Base-by-base conservation (phyloP, 2,329 filamentous ascomycete species). In the Verticillium dahliae region DNA sequence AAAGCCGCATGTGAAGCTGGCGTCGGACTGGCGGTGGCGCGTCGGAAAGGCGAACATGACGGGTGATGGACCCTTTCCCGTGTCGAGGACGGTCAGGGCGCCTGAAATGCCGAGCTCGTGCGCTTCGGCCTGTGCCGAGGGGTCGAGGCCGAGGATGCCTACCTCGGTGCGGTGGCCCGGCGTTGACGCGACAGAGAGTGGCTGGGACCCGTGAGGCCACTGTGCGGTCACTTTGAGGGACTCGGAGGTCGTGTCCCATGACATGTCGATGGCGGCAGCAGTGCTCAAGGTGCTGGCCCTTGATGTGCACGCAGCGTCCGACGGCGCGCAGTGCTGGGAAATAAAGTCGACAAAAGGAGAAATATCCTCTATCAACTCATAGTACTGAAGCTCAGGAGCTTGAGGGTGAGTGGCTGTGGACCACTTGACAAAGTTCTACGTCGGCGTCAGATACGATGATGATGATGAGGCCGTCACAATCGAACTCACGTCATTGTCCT, bases 1-100 rank as follows among this genome's bases (percentile, higher is more conserved):
- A 70, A 96, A 92, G 1, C 75, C 75, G 22, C 87, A 81, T 0
- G 78, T 81, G 73, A 91, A 96, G 59, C 76, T 81, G 0, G 79
- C 73, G 13, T 57, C 60, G 0, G 74, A 67, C 22, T 70, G 67
- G 41, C 81, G 78, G 73, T 97, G 93, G 0, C 92, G 87, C 2
- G 91, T 87, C 2, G 91, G 88, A 66, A 96, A 95, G 54, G 90
- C 86, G 77, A 98, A 97, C 56, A 94, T 79, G 0, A 91, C 90
- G 1, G 90, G 83, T 45, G 89, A 90, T 11, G 91, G 86, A 65
- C 87, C 85, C 45, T 81, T 80, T 68, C 92, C 85, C 69, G 93
- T 85, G 27, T 91, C 91, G 0, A 97, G 76, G 2, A 96, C 90
- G 0, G 87, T 89, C 59, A 97, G 77, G 60, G 92, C 83, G 2